A percentile compares a stretch with the other conserved stretches of the same genome.
phyloP scores from a whole-genome alignment of 768 basidiomycete genomes.

The Pulveroboletus sp. region DNA sequence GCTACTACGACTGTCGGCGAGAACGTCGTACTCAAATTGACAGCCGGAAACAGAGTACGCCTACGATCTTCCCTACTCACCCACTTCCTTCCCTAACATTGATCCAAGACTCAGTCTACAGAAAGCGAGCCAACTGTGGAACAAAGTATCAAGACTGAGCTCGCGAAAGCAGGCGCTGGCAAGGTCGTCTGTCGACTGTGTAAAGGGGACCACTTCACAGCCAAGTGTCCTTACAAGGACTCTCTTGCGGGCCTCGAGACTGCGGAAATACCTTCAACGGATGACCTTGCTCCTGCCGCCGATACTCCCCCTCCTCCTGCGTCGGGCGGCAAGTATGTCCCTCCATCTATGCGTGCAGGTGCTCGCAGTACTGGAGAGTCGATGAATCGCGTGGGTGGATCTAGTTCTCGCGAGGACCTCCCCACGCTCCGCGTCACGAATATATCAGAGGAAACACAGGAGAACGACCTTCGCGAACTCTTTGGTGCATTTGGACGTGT shows the following conservation, averaged over 20 bases:
- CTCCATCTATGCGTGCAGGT: slow-evolving; percentile 84
- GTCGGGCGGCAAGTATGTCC: slow-evolving; percentile 81
- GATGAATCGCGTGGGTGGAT: slow-evolving; percentile 46
- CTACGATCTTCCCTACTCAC: not conserved
- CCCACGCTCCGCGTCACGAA: slow-evolving; percentile 95
- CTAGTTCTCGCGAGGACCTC: slow-evolving; percentile 76
- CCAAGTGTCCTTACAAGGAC: slow-evolving; percentile 98
- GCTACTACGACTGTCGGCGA: slow-evolving; percentile 92
- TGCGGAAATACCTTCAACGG: slow-evolving; percentile 38
- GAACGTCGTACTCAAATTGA: slow-evolving; percentile 58
- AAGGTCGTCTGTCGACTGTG: slow-evolving; percentile 91
- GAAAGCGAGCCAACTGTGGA: slow-evolving; percentile 67
- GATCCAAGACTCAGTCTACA: slow-evolving; percentile 36
- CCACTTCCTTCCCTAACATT: not conserved
- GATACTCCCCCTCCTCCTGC: slow-evolving; percentile 28
- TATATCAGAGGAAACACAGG: slow-evolving; percentile 91
- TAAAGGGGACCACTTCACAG: slow-evolving; percentile 96
- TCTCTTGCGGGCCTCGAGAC: slow-evolving; percentile 74
- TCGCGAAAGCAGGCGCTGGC: slow-evolving; percentile 72
- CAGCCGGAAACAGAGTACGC: slow-evolving; percentile 56
- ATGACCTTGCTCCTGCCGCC: slow-evolving; percentile 34
- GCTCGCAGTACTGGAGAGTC: slow-evolving; percentile 68
- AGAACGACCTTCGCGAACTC: slow-evolving; percentile 88
- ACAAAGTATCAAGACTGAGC: slow-evolving; percentile 59
- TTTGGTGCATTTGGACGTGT: slow-evolving; percentile 85